phyloP scores from a whole-genome alignment of 2,329 filamentous ascomycete species.

The Sphaerulina populicola region DNA sequence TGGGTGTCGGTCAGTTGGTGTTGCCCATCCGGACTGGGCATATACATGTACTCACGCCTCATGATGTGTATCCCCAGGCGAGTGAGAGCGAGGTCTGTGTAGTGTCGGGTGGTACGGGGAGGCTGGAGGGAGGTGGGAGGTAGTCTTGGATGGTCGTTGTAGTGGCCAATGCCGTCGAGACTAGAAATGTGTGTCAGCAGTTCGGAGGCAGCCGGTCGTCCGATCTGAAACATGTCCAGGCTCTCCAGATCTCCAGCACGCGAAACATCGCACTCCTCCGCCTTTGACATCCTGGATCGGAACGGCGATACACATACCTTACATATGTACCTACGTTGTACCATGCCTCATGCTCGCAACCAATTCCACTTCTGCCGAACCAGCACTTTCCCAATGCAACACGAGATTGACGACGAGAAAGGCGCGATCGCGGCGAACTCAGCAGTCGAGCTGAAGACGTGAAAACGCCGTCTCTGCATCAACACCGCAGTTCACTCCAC shows the following conservation, averaged over 20 bases:
- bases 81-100: not conserved
- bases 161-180: too few species aligned
- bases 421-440: slow-evolving; percentile 6
- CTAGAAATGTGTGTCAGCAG: too few species aligned
- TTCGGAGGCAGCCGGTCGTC: too few species aligned
- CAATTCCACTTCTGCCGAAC: not conserved
- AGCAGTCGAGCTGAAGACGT: slow-evolving; percentile 3
- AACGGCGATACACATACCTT: too few species aligned
- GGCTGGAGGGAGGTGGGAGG: too few species aligned
- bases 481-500: not conserved
- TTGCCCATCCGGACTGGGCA: not conserved
- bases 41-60: slow-evolving; percentile 6
- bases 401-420: slow-evolving; percentile 2
- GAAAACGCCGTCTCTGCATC: not conserved
- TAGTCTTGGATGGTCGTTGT: too few species aligned
- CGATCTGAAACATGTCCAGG: not conserved
- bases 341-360: not conserved
- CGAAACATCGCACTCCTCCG: slow-evolving; percentile 1
- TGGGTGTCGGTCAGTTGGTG: not conserved
- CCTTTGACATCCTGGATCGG: not conserved
- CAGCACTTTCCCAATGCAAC: slow-evolving; percentile 4
- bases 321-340: too few species aligned
- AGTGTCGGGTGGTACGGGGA: too few species aligned
- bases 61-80: not conserved
- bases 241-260: slow-evolving; percentile 2